Percentiles rank a stretch among this genome's conserved stretches.
Conservation (phyloP, 331 rosid genomes). For the Stylosanthes scabra region DNA sequence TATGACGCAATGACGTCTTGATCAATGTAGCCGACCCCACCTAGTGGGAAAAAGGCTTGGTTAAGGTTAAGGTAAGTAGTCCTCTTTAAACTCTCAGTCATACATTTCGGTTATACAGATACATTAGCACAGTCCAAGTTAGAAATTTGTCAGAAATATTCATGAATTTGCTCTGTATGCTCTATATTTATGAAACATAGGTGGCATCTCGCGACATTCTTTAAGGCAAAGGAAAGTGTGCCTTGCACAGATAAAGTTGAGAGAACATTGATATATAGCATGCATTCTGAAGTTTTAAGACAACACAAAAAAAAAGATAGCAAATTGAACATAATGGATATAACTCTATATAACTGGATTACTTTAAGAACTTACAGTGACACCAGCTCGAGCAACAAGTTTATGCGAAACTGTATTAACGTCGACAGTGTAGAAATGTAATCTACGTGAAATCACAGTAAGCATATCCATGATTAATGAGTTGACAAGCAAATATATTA, state of each 20-base stretch:
- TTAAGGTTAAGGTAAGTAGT: too few species aligned
- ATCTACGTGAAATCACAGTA: constrained; percentile 52
- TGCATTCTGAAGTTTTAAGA: constrained; percentile 6
- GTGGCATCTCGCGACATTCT: not conserved
- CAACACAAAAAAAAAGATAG: constrained; percentile 21
- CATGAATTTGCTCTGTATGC: constrained; percentile 6
- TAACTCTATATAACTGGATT: not conserved
- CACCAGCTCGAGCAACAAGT: constrained; percentile 83
- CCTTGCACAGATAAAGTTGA: constrained; percentile 4
- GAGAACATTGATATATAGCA: not conserved
- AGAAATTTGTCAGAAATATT: constrained; percentile 1
- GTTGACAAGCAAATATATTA: constrained; percentile 9
- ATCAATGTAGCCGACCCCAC: too few species aligned
- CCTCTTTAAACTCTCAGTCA: not conserved
- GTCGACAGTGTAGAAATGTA: constrained; percentile 74
- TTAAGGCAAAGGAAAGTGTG: not conserved
- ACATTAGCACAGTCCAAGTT: not conserved
- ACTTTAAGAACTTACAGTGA: constrained; percentile 70
- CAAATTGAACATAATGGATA: constrained; percentile 23
- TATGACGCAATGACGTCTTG: too few species aligned
- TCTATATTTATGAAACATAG: constrained; percentile 6
- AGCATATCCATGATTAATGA: constrained; percentile 26
- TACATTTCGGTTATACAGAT: not conserved
- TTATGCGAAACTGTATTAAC: constrained; percentile 78
- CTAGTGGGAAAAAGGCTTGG: too few species aligned